A percentile compares a stretch with the other conserved stretches of the same genome.
phyloP scores from a whole-genome alignment of 2,329 filamentous ascomycete genomes.

The Fusarium sp. region DNA sequence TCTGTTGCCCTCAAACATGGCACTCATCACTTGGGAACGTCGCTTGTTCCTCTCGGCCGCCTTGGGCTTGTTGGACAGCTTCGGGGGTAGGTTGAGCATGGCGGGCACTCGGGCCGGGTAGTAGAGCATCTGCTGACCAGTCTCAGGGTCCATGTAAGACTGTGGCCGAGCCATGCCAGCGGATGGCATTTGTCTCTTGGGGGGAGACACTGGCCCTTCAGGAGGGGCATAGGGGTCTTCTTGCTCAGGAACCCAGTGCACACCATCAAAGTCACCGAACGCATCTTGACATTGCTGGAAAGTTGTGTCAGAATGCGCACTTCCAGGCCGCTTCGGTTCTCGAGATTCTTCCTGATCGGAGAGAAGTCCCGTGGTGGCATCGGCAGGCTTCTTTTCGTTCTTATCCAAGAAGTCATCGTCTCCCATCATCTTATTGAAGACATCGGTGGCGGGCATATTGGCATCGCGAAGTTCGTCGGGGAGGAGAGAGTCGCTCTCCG shows the following conservation, averaged over 20 bases:
- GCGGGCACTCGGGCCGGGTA: constrained; percentile 95
- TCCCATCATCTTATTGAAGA: constrained; percentile 52
- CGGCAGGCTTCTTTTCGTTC: constrained; percentile 9
- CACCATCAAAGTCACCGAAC: constrained; percentile 86
- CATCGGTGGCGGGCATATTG: constrained; percentile 45
- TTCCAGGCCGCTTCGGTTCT: constrained; percentile 49
- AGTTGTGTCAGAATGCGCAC: constrained; percentile 69
- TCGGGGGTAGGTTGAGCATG: constrained; percentile 92
- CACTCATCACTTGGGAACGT: constrained; percentile 78
- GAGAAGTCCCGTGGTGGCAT: constrained; percentile 20
- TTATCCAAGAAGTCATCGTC: constrained; percentile 36
- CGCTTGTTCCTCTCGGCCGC: constrained; percentile 74
- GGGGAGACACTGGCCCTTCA: constrained; percentile 30
- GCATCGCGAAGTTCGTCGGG: constrained; percentile 53
- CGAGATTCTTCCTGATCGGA: constrained; percentile 31
- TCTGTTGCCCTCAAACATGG: constrained; percentile 58
- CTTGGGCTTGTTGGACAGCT: constrained; percentile 80
- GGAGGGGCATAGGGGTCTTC: constrained; percentile 45
- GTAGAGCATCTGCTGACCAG: constrained; percentile 86
- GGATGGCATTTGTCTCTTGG: constrained; percentile 44
- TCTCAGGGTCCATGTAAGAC: constrained; percentile 72
- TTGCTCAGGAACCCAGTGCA: constrained; percentile 74
- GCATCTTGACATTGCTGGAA: constrained; percentile 74
- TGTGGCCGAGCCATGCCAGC: constrained; percentile 57
- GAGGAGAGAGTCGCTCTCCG: constrained; percentile 54